Conservation (phyloP, 805 yeast species). For the Vanderwaltozyma tropicalis region DNA sequence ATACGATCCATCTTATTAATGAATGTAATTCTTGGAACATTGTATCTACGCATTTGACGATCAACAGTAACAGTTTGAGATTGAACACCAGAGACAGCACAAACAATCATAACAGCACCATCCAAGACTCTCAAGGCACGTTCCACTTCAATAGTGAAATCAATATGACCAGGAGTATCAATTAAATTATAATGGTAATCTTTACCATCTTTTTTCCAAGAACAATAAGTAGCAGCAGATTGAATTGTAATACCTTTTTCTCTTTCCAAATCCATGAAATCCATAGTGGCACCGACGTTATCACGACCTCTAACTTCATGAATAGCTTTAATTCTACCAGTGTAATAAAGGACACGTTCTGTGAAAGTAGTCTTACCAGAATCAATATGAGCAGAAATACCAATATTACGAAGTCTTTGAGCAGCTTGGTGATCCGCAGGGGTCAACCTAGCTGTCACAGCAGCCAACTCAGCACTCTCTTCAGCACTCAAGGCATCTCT, state of each 20-base stretch:
- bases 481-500: conserved; percentile 47
- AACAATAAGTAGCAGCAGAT: conserved; percentile 96
- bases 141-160: conserved; percentile 97
- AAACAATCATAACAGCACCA: conserved; percentile 96
- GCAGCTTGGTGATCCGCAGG: conserved; percentile 44
- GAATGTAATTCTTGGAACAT: conserved; percentile 92
- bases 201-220: conserved; percentile 71
- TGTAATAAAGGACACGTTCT: conserved; percentile 89
- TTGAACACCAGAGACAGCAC: conserved; percentile 98
- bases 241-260: conserved; percentile 98
- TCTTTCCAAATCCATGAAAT: conserved; percentile 95
- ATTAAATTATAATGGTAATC: conserved; percentile 85
- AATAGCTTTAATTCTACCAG: conserved; percentile 93
- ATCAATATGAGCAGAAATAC: conserved; percentile 96
- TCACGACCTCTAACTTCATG: conserved; percentile 97
- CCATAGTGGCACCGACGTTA: conserved; percentile 98
- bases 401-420: conserved; percentile 74
- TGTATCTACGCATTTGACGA: conserved; percentile 96
- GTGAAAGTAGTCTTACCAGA: conserved; percentile 98
- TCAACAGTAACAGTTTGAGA: conserved; percentile 98
- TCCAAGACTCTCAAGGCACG: conserved; percentile 96
- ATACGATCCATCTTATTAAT: conserved; percentile 98
- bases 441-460: conserved; percentile 28
- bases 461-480: conserved; percentile 28
- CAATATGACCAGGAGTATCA: conserved; percentile 98